Base-by-base conservation (phyloP, 2,329 filamentous ascomycete genomes). In the Incumbomyces lentus region DNA sequence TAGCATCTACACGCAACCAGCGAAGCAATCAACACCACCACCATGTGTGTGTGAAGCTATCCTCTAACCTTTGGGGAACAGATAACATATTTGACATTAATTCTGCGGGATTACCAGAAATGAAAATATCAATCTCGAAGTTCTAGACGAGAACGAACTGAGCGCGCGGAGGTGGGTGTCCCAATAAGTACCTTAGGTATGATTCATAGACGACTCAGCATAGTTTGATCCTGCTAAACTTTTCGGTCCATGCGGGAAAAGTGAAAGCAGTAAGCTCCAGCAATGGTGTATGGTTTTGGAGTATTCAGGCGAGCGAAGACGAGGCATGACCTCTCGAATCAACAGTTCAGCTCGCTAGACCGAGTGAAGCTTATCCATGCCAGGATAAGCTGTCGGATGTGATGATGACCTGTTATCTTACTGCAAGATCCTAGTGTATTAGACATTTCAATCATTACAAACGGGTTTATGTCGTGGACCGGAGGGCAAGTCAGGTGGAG, bases 301-400 rank as follows among this genome's bases (percentile, higher is more conserved):
- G 41, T n/a, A 44, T 34, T 44, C 41, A 44, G 41, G 41, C 41
- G 41, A 44, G 41, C 41, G n/a, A 33, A 26, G 33, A 44, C 41
- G 33, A 44, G 41, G 33, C 32, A 35, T 22, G 31, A 18, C 6
- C 33, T 29, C 16, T 44, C 40, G 13, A 33, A 18, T 34, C 11
- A 22, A 10, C 26, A 43, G 33, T 11, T 29, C 31, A 44, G 41
- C 32, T 44, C 11, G 34, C 36, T 36, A 18, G 13, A 22, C 31
- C 31, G 41, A 44, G 7, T 12, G 12, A 11, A 36, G 31, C 41
- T 44, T 44, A 33, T 17, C 41, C 22, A n/a, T n/a, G 10, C 31
- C n/a, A 30, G 29, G 41, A 17, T 16, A 17, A 29, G 17, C 26
- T 19, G 17, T 46, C 34, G 43, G 43, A 40, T 8, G 31, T 32